Conservation (phyloP, 2,329 filamentous ascomycete species). For the Colletotrichum sp. region DNA sequence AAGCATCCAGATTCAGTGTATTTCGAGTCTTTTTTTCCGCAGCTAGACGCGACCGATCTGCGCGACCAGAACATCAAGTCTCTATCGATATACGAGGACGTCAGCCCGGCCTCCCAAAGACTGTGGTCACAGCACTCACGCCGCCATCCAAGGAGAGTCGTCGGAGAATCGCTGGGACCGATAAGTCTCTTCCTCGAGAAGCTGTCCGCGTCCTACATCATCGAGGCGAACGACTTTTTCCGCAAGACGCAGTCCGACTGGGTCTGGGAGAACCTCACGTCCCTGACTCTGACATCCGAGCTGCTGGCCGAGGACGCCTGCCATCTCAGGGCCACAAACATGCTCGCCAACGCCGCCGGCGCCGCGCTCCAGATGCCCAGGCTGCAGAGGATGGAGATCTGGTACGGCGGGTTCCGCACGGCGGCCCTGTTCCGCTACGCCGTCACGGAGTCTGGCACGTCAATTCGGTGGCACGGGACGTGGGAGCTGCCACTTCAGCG, state of each 20-base stretch:
- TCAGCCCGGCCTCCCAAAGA: not conserved
- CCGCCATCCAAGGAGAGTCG: not conserved
- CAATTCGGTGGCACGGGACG: not conserved
- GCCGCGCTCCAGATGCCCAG: not conserved
- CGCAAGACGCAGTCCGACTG: not conserved
- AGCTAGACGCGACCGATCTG: not conserved
- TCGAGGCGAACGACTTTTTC: not conserved
- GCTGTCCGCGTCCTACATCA: not conserved
- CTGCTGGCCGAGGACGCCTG: not conserved
- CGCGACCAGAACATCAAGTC: not conserved
- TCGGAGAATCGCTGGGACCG: not conserved
- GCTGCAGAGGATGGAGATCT: not conserved
- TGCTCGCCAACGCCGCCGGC: not conserved
- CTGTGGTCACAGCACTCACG: not conserved
- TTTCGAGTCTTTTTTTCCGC: not conserved
- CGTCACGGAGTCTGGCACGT: not conserved
- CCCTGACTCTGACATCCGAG: not conserved
- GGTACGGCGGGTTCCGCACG: not conserved
- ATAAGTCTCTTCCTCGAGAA: not conserved
- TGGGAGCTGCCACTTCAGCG: not conserved
- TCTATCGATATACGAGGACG: not conserved
- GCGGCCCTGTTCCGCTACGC: not conserved
- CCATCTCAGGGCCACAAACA: not conserved
- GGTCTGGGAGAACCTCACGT: not conserved
- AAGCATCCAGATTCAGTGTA: not conserved